Evolutionary conservation across 768 basidiomycete genomes (phyloP).

Genomic region (Lactarius deliciosus): DNA sequence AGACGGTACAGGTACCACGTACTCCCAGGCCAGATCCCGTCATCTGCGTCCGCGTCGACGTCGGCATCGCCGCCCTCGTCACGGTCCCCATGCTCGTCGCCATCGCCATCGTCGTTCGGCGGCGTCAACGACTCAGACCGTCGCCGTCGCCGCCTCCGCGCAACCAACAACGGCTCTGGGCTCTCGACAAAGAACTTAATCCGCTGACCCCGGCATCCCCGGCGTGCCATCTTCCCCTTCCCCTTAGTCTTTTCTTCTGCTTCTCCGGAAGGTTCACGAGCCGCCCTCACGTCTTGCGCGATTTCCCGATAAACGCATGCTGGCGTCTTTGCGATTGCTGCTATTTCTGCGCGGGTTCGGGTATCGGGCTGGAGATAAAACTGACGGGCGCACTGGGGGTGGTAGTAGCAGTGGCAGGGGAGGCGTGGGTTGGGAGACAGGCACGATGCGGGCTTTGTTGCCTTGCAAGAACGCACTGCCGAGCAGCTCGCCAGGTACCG

Average conservation of each 20-base stretch:
- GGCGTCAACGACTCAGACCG: not conserved
- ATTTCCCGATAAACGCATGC: constrained; percentile 11
- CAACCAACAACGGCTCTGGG: not conserved
- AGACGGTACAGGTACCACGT: not conserved
- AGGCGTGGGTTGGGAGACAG: not conserved
- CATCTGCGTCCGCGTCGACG: not conserved
- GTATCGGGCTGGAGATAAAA: not conserved
- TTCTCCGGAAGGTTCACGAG: constrained; percentile 3
- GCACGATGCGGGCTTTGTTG: not conserved
- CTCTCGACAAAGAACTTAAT: constrained; percentile 6
- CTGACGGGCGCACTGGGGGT: not conserved
- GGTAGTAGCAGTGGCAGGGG: not conserved
- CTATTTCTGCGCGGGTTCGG: not conserved
- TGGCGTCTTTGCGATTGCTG: not conserved
- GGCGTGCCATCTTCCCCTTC: not conserved
- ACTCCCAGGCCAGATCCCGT: constrained; percentile 18
- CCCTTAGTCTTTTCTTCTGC: not conserved
- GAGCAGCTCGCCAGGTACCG: not conserved
- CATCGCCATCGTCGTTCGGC: not conserved
- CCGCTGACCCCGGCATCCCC: not conserved
- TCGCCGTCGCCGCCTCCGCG: not conserved
- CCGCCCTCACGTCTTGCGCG: constrained; percentile 14
- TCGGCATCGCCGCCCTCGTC: not conserved
- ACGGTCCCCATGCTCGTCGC: too few species aligned
- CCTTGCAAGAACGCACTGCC: constrained; percentile 2